Percentiles rank a stretch among this genome's conserved stretches.
phyloP scores from a whole-genome alignment of 176 grass and related monocot species.

The Poa annua region DNA sequence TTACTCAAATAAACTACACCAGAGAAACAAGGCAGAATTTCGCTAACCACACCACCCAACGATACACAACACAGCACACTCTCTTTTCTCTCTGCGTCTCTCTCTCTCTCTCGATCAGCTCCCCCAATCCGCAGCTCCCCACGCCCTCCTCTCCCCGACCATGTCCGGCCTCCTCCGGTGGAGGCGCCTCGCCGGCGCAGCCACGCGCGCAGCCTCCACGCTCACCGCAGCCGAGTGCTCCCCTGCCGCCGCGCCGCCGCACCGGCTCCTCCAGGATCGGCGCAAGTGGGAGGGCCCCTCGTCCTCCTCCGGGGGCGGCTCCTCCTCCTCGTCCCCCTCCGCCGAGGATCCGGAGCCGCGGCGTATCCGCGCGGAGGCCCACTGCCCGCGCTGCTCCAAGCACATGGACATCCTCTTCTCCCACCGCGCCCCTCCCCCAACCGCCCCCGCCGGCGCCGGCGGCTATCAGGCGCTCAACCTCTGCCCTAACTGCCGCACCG shows the following conservation, averaged over 20 bases:
- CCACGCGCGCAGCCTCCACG: constrained; percentile 60
- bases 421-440: constrained; percentile 52
- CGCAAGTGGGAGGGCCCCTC: constrained; percentile 72
- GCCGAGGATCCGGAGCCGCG: constrained; percentile 73
- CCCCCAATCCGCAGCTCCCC: constrained; percentile 25
- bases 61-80: constrained; percentile 23
- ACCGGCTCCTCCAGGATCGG: constrained; percentile 58
- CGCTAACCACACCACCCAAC: constrained; percentile 40
- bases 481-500: constrained; percentile 93
- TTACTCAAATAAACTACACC: not conserved
- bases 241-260: constrained; percentile 27
- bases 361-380: constrained; percentile 88
- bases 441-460: constrained; percentile 37
- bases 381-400: constrained; percentile 98
- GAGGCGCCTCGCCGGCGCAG: constrained; percentile 65
- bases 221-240: constrained; percentile 44
- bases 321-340: constrained; percentile 50
- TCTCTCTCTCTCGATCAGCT: constrained; percentile 1
- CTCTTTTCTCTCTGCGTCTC: not conserved
- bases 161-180: constrained; percentile 92
- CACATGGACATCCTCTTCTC: constrained; percentile 96
- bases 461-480: constrained; percentile 95
- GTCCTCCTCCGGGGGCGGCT: constrained; percentile 44
- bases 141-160: constrained; percentile 1
- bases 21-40: constrained; percentile 14